A percentile compares a stretch with the other conserved stretches of the same genome.
Conservation (phyloP, 1,139 yeast species). For the Spathaspora sp. region DNA sequence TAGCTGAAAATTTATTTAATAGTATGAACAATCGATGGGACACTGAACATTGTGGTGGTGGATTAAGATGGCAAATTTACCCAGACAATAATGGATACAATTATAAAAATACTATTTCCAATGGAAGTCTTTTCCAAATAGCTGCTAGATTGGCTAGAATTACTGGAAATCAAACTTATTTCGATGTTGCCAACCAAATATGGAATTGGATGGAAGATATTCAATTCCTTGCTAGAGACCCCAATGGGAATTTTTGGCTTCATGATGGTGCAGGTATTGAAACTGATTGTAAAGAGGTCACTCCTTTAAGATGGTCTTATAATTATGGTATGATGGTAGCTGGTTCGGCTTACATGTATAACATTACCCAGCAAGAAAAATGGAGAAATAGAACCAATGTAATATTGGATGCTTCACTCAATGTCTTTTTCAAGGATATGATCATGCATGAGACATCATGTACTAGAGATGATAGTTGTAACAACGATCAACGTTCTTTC, state of each 20-base stretch:
- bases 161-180: conserved; percentile 51
- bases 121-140: conserved; percentile 73
- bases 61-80: conserved; percentile 84
- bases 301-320: conserved; percentile 68
- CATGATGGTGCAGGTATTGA: conserved; percentile 70
- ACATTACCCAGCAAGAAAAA: conserved; percentile 51
- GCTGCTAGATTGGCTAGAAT: conserved; percentile 78
- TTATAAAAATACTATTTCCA: conserved; percentile 77
- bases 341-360: conserved; percentile 72
- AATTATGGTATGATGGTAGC: conserved; percentile 71
- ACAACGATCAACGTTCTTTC: conserved; percentile 76
- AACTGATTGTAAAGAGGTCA: conserved; percentile 53
- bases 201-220: conserved; percentile 69
- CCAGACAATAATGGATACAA: conserved; percentile 73
- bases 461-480: conserved; percentile 49
- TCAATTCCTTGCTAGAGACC: conserved; percentile 42
- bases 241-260: conserved; percentile 39
- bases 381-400: conserved; percentile 58
- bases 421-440: conserved; percentile 33
- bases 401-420: conserved; percentile 50
- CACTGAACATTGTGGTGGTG: conserved; percentile 61
- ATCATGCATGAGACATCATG: conserved; percentile 72
- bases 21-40: conserved; percentile 82
- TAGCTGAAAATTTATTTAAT: conserved; percentile 75
- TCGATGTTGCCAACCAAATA: conserved; percentile 48